These are phyloP conservation scores for Gymnopus androsaceus DNA, from an alignment of 1,284 basidiomycete genomes.

Conservation along the genomic window DNA sequence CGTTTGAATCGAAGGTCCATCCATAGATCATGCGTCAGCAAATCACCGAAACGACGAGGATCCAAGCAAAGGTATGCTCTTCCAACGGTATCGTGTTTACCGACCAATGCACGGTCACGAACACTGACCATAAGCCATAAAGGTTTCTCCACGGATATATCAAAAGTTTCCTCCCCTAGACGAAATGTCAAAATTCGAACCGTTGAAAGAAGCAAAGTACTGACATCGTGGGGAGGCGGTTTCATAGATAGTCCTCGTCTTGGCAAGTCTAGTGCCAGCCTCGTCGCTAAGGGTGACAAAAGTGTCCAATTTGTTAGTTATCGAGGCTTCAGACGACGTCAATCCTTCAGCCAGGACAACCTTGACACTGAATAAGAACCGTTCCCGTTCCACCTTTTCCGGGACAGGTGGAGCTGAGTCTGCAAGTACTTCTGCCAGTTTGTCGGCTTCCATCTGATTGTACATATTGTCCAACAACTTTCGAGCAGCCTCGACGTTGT, in stretches of 20 bases:
- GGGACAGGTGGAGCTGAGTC: slow-evolving; percentile 68
- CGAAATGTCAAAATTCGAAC: slow-evolving; percentile 10
- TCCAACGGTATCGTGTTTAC: slow-evolving; percentile 90
- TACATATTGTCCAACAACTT: slow-evolving; percentile 93
- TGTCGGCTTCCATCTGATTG: slow-evolving; percentile 88
- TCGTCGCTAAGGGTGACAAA: slow-evolving; percentile 96
- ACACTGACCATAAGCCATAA: slow-evolving; percentile 97
- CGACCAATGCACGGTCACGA: slow-evolving; percentile 85
- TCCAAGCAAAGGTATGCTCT: slow-evolving; percentile 92
- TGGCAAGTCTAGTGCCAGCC: slow-evolving; percentile 86
- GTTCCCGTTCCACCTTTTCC: slow-evolving; percentile 61
- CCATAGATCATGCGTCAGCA: slow-evolving; percentile 90
- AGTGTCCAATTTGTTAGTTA: slow-evolving; percentile 77
- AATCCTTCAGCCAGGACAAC: slow-evolving; percentile 88
- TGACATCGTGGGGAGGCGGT: slow-evolving; percentile 85
- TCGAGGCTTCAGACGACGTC: slow-evolving; percentile 70
- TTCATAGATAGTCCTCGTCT: slow-evolving; percentile 96
- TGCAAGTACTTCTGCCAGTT: slow-evolving; percentile 70
- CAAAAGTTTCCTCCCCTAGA: slow-evolving; percentile 94
- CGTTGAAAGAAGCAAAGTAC: slow-evolving; percentile 28
- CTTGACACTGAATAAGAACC: slow-evolving; percentile 93
- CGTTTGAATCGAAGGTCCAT: slow-evolving; percentile 88
- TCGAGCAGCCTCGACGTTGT: slow-evolving; percentile 94
- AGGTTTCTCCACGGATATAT: slow-evolving; percentile 86
- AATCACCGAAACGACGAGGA: slow-evolving; percentile 86